phyloP scores from a whole-genome alignment of 2,329 filamentous ascomycete species.

The Lojkania enalia region DNA sequence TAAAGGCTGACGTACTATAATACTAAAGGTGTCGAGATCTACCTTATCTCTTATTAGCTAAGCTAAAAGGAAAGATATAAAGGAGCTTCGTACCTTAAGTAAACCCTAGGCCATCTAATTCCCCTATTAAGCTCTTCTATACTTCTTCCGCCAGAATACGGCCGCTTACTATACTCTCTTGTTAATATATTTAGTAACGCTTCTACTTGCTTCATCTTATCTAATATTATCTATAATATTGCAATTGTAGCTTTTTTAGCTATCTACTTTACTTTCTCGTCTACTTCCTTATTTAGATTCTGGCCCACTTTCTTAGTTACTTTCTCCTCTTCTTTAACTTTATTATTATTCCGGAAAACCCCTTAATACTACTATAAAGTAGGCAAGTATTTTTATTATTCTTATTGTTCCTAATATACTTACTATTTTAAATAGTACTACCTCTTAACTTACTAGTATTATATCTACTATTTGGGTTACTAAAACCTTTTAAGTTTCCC shows the following conservation, averaged over 20 bases:
- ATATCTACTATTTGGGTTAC: not conserved
- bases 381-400: not conserved
- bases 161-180: too few species aligned
- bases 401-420: not conserved
- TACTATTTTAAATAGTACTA: not conserved
- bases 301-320: not conserved
- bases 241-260: not conserved
- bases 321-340: not conserved
- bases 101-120: not conserved
- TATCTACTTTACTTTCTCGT: not conserved
- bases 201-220: not conserved
- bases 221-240: not conserved
- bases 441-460: not conserved
- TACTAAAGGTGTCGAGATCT: not conserved
- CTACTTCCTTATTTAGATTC: not conserved
- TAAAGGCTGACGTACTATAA: not conserved
- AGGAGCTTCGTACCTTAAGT: not conserved
- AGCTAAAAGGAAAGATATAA: not conserved
- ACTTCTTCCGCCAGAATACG: not conserved
- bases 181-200: not conserved
- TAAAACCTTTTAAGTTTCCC: not conserved
- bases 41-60: not conserved
- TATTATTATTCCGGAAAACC: not conserved
- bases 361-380: too few species aligned
- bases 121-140: not conserved